phyloP scores from a whole-genome alignment of 257 asterid genomes.

The Solanum neorickii region DNA sequence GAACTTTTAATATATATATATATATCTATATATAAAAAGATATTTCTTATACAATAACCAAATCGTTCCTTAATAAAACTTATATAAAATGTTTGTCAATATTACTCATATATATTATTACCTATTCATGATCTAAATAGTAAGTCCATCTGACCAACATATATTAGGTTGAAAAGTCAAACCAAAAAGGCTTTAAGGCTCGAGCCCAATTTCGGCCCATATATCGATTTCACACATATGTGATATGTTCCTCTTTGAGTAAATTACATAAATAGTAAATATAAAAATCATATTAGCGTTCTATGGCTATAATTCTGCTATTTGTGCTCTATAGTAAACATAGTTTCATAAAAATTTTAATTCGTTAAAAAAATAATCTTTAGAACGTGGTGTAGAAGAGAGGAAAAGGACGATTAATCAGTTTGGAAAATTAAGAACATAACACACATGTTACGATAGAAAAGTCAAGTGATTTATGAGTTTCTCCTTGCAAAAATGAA shows the following conservation, averaged over 20 bases:
- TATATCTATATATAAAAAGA: too few species aligned
- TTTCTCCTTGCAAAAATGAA: background rate
- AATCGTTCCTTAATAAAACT: too few species aligned
- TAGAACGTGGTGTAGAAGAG: background rate
- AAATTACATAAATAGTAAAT: too few species aligned
- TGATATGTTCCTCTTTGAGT: background rate
- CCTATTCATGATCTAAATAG: background rate
- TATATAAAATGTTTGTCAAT: background rate
- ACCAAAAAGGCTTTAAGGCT: background rate
- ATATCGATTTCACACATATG: background rate
- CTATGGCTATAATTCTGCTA: accelerated
- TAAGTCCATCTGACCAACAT: background rate
- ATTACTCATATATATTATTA: too few species aligned
- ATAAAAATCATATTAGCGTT: too few species aligned
- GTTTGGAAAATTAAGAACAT: background rate
- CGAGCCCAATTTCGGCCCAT: background rate
- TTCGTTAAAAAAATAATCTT: background rate
- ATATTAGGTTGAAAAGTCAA: background rate
- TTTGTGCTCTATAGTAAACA: too few species aligned
- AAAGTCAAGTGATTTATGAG: too few species aligned
- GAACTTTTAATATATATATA: too few species aligned
- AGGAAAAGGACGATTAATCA: background rate
- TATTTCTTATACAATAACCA: too few species aligned
- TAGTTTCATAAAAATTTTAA: too few species aligned
- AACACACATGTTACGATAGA: background rate